A percentile compares a stretch with the other conserved stretches of the same genome.
Evolutionary conservation across 176 grass and related monocot species (phyloP).

Genomic region (Sorghum bicolor): Sorghum_bicolor_NCBIv3 NC_012873.2:63431001-63431500

Average conservation of each 20-base stretch:
- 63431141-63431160: conserved; percentile 71
- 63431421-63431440: conserved; percentile 4
- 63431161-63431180: conserved; percentile 57
- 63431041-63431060: conserved; percentile 60
- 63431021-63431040: conserved; percentile 67
- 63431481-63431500: conserved; percentile 44
- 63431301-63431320: conserved; percentile 60
- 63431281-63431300: conserved; percentile 54
- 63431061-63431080: conserved; percentile 74
- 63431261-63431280: conserved; percentile 58
- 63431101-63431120: conserved; percentile 50
- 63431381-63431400: neutral
- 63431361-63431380: conserved; percentile 17
- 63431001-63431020: conserved; percentile 53
- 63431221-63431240: conserved; percentile 62
- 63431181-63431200: conserved; percentile 52
- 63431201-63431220: conserved; percentile 63
- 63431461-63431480: conserved; percentile 39
- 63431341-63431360: neutral
- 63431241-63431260: conserved; percentile 52
- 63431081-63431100: conserved; percentile 63
- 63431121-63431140: conserved; percentile 37
- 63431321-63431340: neutral
- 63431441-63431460: conserved; percentile 35
- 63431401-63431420: neutral